phyloP scores from a whole-genome alignment of 768 basidiomycete genomes.

The Psilocybe cubensis region DNA sequence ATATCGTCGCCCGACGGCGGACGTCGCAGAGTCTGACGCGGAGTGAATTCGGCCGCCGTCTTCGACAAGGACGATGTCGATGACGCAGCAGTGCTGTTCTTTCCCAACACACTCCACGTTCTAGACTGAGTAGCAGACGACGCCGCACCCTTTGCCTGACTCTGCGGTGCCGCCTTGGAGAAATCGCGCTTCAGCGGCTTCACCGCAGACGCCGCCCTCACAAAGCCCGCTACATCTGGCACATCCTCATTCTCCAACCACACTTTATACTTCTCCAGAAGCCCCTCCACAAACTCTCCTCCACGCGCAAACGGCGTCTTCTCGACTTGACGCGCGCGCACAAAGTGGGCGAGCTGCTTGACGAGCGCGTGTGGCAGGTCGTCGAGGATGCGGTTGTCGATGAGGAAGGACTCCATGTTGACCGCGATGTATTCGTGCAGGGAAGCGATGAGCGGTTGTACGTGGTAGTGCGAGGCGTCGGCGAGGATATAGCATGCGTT shows the following conservation, averaged over 20 bases:
- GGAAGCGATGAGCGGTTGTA: conserved; percentile 64
- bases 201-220: conserved; percentile 26
- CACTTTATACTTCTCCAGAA: conserved; percentile 63
- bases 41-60: conserved; percentile 16
- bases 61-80: not conserved
- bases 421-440: conserved; percentile 80
- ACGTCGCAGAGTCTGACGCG: conserved; percentile 28
- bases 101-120: conserved; percentile 1
- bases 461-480: conserved; percentile 83
- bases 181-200: conserved; percentile 17
- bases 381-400: conserved; percentile 79
- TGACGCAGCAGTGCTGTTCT: no score
- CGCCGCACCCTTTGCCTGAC: no score
- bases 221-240: conserved; percentile 58
- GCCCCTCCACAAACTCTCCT: conserved; percentile 48
- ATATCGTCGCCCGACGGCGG: conserved; percentile 63
- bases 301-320: conserved; percentile 73
- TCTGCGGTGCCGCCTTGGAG: no score
- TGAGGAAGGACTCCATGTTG: conserved; percentile 89
- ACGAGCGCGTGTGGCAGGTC: conserved; percentile 69
- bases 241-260: conserved; percentile 78
- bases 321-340: conserved; percentile 59
- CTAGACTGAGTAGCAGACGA: conserved; percentile 25
- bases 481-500: conserved; percentile 82
- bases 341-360: conserved; percentile 64